Conservation (phyloP, 805 yeast genomes). For the Saturnispora saitoi region DNA sequence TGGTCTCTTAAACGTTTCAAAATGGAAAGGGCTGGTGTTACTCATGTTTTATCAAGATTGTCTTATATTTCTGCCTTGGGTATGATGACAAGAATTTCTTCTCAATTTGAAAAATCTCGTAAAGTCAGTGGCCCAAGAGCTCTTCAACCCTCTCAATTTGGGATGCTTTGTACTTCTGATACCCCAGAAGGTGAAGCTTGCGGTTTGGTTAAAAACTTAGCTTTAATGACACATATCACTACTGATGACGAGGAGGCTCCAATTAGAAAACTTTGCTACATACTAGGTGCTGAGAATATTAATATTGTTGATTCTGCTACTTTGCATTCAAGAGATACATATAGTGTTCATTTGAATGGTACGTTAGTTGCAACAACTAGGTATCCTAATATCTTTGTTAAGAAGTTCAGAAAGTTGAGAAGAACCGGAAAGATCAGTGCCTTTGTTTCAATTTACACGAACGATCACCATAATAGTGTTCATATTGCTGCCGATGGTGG, state of each 20-base stretch:
- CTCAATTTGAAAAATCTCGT: slow-evolving; percentile 97
- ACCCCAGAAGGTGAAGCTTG: slow-evolving; percentile 99
- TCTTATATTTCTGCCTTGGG: slow-evolving; percentile 94
- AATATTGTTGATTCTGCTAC: slow-evolving; percentile 73
- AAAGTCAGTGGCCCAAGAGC: slow-evolving; percentile 99
- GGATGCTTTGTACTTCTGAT: slow-evolving; percentile 97
- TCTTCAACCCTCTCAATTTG: slow-evolving; percentile 96
- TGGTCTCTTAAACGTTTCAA: slow-evolving; percentile 98
- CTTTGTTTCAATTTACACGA: slow-evolving; percentile 84
- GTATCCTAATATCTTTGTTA: slow-evolving; percentile 76
- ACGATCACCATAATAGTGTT: slow-evolving; percentile 84
- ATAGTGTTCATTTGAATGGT: slow-evolving; percentile 88
- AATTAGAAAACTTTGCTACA: slow-evolving; percentile 61
- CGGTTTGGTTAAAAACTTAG: slow-evolving; percentile 94
- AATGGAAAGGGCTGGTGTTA: slow-evolving; percentile 99
- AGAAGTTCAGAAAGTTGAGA: slow-evolving; percentile 69
- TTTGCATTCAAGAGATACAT: slow-evolving; percentile 67
- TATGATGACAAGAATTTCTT: slow-evolving; percentile 98
- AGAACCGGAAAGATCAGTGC: slow-evolving; percentile 81
- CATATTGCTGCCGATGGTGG: slow-evolving; percentile 99
- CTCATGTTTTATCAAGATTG: slow-evolving; percentile 86
- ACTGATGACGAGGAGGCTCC: slow-evolving; percentile 97
- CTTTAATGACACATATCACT: slow-evolving; percentile 97
- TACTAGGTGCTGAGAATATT: slow-evolving; percentile 86
- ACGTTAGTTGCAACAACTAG: slow-evolving; percentile 85